These are phyloP conservation scores for Neurospora sp. DNA, from an alignment of 495 filamentous ascomycete species.

Conservation along the genomic window DNA sequence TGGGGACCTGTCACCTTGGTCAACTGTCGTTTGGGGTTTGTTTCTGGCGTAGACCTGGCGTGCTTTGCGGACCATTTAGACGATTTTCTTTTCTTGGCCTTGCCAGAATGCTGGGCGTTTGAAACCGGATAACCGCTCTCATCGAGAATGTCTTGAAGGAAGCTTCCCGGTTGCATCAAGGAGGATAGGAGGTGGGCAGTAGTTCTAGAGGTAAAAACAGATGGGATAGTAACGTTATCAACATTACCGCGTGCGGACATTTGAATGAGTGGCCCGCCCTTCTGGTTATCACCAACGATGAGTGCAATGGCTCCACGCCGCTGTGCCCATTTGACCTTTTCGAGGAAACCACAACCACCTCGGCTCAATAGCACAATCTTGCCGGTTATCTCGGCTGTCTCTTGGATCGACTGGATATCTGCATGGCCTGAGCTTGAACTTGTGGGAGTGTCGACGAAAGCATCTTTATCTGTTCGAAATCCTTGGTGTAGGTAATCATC, in stretches of 20 bases:
- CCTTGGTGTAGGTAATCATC: conserved; percentile 82
- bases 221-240: conserved; percentile 86
- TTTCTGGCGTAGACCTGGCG: conserved; percentile 9
- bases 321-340: conserved; percentile 96
- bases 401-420: conserved; percentile 91
- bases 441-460: conserved; percentile 16
- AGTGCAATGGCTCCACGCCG: conserved; percentile 77
- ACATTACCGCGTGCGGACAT: conserved; percentile 97
- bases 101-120: conserved; percentile 40
- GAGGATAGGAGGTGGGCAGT: conserved; percentile 91
- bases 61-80: conserved; percentile 18
- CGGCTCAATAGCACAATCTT: conserved; percentile 85
- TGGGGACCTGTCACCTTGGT: conserved; percentile 4
- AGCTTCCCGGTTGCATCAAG: conserved; percentile 62
- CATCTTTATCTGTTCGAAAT: conserved; percentile 31
- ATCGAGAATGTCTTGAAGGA: conserved; percentile 44
- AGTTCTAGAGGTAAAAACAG: conserved; percentile 89
- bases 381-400: conserved; percentile 86
- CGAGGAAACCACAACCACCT: conserved; percentile 91
- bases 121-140: conserved; percentile 38
- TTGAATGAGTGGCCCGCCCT: conserved; percentile 77
- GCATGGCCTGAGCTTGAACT: conserved; percentile 53
- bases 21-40: conserved; percentile 1
- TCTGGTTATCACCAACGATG: conserved; percentile 88
- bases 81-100: conserved; percentile 30